These are phyloP conservation scores for Geotrichum siamense DNA, from an alignment of 1,139 yeast genomes.

Conservation along the genomic window DNA sequence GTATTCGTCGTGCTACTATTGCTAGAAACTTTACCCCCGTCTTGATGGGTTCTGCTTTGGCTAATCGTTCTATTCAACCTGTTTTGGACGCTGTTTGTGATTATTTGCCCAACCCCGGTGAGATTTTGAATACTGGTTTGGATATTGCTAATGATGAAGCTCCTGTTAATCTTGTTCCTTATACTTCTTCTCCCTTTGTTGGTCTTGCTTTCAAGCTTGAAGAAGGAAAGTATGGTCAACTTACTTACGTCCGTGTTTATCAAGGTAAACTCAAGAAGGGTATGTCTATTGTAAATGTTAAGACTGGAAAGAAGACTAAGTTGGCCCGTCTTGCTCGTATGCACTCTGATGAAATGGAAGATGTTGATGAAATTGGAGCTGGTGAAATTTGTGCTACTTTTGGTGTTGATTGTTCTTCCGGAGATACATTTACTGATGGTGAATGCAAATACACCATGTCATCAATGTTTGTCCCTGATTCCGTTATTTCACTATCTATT, in stretches of 20 bases:
- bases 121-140: constrained; percentile 81
- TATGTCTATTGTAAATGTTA: constrained; percentile 76
- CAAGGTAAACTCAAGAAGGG: constrained; percentile 95
- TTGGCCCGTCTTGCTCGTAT: constrained; percentile 93
- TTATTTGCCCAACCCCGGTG: constrained; percentile 90
- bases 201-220: constrained; percentile 96
- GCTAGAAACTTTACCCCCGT: constrained; percentile 97
- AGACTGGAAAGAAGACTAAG: constrained; percentile 89
- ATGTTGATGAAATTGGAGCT: constrained; percentile 88
- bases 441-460: constrained; percentile 69
- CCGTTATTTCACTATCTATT: constrained; percentile 89
- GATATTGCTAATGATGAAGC: constrained; percentile 65
- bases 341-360: constrained; percentile 99
- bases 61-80: constrained; percentile 90
- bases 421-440: constrained; percentile 92
- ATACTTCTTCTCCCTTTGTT: constrained; percentile 73
- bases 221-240: constrained; percentile 96
- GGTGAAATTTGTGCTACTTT: constrained; percentile 99
- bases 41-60: constrained; percentile 96
- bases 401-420: constrained; percentile 99
- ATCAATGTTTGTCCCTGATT: constrained; percentile 97
- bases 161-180: constrained; percentile 69
- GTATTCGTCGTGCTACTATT: constrained; percentile 94
- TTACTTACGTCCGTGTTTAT: constrained; percentile 91
- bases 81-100: constrained; percentile 95